Conservation (phyloP, 805 yeast genomes). For the Barnettozyma salicaria region DNA sequence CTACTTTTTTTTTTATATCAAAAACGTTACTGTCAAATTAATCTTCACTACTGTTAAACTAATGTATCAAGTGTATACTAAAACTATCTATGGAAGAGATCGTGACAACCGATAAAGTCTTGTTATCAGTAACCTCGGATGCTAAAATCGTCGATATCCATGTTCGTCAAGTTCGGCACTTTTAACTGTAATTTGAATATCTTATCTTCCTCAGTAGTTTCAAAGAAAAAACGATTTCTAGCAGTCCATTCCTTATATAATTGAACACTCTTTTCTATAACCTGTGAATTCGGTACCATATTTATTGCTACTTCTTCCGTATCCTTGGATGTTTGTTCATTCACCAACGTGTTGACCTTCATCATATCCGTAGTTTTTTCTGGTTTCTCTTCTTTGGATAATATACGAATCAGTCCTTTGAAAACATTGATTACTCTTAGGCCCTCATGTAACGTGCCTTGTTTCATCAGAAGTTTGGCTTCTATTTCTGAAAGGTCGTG, state of each 20-base stretch:
- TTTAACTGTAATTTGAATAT: too few species aligned
- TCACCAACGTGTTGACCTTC: not conserved
- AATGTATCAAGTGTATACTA: too few species aligned
- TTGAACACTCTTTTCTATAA: too few species aligned
- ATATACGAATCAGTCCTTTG: not conserved
- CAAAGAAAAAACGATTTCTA: too few species aligned
- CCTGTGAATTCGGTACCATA: too few species aligned
- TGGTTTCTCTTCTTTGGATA: too few species aligned
- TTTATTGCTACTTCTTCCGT: not conserved
- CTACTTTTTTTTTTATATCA: not conserved
- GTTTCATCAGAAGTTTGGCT: not conserved
- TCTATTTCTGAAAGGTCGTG: not conserved
- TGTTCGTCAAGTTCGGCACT: not conserved
- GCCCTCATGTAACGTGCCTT: not conserved
- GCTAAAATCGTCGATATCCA: not conserved
- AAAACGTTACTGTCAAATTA: not conserved
- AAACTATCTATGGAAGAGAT: too few species aligned
- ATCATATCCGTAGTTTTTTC: not conserved
- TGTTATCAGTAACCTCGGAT: not conserved
- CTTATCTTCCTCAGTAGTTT: too few species aligned
- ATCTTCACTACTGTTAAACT: too few species aligned
- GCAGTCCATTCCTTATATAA: too few species aligned
- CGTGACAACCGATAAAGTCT: too few species aligned
- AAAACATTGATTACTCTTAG: conserved; percentile 1
- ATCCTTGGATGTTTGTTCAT: not conserved